A percentile compares a stretch with the other conserved stretches of the same genome.
phyloP scores from a whole-genome alignment of 345 rosid genomes.

The Pugionium cornutum region DNA sequence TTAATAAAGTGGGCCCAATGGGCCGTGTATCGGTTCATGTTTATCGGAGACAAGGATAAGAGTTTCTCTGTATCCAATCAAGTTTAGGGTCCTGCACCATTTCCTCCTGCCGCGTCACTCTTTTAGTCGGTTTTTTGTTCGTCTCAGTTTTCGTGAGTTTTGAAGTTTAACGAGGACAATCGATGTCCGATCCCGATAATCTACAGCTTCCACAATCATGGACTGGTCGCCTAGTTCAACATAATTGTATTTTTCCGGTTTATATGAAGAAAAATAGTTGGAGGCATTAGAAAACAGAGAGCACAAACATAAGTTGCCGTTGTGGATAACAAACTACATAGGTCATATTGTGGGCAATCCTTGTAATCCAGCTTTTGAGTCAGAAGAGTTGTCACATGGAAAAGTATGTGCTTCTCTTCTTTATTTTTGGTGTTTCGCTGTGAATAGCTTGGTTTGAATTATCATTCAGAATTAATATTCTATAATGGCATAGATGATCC shows the following conservation, averaged over 20 bases:
- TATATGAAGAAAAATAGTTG: neutral
- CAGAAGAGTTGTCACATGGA: constrained; percentile 5
- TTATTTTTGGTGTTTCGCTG: neutral
- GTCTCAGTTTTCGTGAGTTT: constrained; percentile 13
- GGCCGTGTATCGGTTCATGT: constrained; percentile 11
- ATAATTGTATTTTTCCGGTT: neutral
- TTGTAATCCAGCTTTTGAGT: neutral
- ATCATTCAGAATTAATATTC: constrained; percentile 7
- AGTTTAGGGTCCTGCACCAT: neutral
- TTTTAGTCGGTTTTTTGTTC: neutral
- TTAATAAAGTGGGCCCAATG: constrained; percentile 20
- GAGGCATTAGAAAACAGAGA: constrained; percentile 10
- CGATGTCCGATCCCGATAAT: constrained; percentile 28
- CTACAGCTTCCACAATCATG: constrained; percentile 34
- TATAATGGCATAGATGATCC: neutral
- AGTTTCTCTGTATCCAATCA: constrained; percentile 30
- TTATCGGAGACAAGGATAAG: constrained; percentile 11
- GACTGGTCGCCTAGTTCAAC: neutral
- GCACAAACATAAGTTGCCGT: constrained; percentile 6
- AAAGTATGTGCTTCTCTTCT: constrained; percentile 5
- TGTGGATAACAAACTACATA: neutral
- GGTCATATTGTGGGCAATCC: neutral
- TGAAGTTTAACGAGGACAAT: neutral
- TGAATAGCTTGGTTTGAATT: neutral
- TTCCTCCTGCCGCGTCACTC: constrained; percentile 24